Evolutionary conservation across 768 basidiomycete species (phyloP).

Genomic region (Rhizopogon sp.): DNA sequence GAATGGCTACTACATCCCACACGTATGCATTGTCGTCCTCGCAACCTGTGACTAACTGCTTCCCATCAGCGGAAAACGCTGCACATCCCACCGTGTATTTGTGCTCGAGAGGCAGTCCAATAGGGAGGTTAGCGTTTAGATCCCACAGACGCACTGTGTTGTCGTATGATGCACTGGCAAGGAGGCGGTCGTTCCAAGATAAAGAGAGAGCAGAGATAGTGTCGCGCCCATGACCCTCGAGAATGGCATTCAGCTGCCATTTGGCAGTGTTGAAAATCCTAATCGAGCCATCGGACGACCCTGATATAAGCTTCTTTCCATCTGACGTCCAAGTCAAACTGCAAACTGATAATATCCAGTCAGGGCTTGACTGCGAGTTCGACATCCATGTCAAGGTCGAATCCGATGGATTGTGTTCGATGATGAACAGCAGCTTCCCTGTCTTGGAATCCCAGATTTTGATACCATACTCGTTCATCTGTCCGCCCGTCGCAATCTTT

Average conservation of each 20-base stretch:
- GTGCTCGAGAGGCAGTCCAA: not conserved
- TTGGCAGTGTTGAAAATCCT: not conserved
- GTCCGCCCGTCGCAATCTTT: constrained; percentile 1
- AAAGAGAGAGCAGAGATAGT: not conserved
- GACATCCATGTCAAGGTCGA: too few relatives aligned
- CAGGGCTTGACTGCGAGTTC: too few relatives aligned
- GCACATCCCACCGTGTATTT: not conserved
- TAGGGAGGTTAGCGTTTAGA: not conserved
- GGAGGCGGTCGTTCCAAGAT: not conserved
- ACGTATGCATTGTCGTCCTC: not conserved
- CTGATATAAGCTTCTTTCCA: not conserved
- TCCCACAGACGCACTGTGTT: not conserved
- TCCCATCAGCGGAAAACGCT: not conserved
- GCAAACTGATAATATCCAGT: not conserved
- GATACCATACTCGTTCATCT: not conserved
- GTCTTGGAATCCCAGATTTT: not conserved
- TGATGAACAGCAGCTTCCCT: not conserved
- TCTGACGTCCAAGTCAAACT: not conserved
- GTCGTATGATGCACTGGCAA: not conserved
- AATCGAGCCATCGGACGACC: not conserved
- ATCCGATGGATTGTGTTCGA: not conserved
- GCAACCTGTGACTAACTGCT: not conserved
- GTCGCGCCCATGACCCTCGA: not conserved
- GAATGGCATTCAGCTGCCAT: not conserved
- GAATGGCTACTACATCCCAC: not conserved